phyloP scores from a whole-genome alignment of 1,284 basidiomycete species.

The Tylopilus sp. region DNA sequence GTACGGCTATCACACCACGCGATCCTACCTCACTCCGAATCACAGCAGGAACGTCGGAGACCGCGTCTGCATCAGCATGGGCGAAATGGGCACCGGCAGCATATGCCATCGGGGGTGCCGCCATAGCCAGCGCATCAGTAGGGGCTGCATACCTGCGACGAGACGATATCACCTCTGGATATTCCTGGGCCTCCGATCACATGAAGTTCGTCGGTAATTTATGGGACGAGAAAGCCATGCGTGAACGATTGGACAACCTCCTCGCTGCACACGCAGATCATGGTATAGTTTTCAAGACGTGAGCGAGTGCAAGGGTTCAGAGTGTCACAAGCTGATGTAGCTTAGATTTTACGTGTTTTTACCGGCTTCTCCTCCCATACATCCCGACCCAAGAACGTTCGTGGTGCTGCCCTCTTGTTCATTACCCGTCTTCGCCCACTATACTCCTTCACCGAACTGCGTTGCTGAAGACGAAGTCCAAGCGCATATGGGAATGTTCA shows the following conservation, averaged over 20 bases:
- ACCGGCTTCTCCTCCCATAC: constrained; percentile 55
- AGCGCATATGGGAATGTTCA: constrained; percentile 91
- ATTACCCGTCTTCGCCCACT: constrained; percentile 51
- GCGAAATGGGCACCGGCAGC: constrained; percentile 61
- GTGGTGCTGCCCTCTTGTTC: constrained; percentile 63
- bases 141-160: constrained; percentile 79
- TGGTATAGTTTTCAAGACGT: constrained; percentile 75
- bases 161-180: constrained; percentile 67
- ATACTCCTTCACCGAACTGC: constrained; percentile 61
- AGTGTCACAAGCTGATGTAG: constrained; percentile 7
- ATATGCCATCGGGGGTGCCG: constrained; percentile 61
- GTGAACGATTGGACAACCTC: constrained; percentile 59
- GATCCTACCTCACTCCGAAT: constrained; percentile 27
- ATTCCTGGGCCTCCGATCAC: constrained; percentile 82
- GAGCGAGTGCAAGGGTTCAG: constrained; percentile 31
- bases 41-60: constrained; percentile 24
- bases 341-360: constrained; percentile 74
- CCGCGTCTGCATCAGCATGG: constrained; percentile 40
- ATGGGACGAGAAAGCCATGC: constrained; percentile 75
- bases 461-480: constrained; percentile 76
- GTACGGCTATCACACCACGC: constrained; percentile 29
- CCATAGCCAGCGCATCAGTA: constrained; percentile 82
- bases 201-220: constrained; percentile 86
- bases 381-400: constrained; percentile 65
- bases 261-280: constrained; percentile 56